Evolutionary conservation across 1,139 yeast genomes (phyloP), one percentile per base, ranked within the genome.

Genomic region (Yamadazyma epiphylla): DNA sequence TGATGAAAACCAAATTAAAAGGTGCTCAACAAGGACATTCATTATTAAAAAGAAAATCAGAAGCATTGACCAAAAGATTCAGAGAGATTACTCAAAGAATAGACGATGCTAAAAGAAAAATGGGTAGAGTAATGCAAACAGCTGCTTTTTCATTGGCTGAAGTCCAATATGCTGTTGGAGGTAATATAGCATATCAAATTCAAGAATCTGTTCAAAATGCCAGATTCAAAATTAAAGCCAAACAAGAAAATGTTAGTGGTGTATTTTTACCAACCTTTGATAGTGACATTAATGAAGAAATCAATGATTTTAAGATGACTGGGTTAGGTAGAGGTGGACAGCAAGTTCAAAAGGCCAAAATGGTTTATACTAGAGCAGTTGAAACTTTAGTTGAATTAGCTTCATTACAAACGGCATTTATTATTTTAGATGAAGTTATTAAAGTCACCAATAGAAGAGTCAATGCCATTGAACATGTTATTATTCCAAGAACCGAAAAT

Each of bases 281-380:
- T 48, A 77, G 89, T 19, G 83, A 74, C 45, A 77, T 87, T 40
- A 85, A 87, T 51, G 87, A 85, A 39, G 77, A 78, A 15, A 84
- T 87, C 51, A 91, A 89, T 49, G 98, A 91, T 51, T 91, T 91
- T 68, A 86, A 86, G 56, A 70, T 91, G 77, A 91, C 97, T 7
- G 98, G 98, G 42, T 71, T 91, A 47, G 98, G 98, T 31, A 77
- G 97, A 55, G 98, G 98, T 60, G 97, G 98, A 40, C 98, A 91
- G 59, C 98, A 91, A 58, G 95, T 91, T 32, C 96, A 86, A 59
- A 84, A 82, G 59, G 97, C 97, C 33, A 88, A 89, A 58, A 75
- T 76, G 46, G 95, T 91, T 23, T 91, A 91, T 58, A 80, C 96
- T 21, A 86, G 83, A 51, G 96, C 96, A 6, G 97, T 91, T 13